A percentile compares a stretch with the other conserved stretches of the same genome.
Conservation (phyloP, 177 flowering plant species). For the Vitis hybrid region DNA sequence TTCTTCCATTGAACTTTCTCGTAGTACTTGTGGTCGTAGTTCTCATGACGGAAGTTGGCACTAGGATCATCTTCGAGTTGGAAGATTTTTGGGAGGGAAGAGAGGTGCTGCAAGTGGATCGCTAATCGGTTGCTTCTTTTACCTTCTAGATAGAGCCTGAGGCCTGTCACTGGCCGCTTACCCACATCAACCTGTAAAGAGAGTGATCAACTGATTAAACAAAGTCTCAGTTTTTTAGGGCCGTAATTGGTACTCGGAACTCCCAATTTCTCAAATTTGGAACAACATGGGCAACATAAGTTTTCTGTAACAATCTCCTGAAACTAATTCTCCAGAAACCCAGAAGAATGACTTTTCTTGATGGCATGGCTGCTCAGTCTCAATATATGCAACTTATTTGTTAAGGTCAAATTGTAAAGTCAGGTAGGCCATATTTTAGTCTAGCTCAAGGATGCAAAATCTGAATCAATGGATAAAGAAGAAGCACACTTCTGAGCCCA, state of each 20-base stretch:
- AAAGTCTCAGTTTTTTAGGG: too few relatives aligned
- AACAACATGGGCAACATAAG: too few relatives aligned
- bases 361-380: too few relatives aligned
- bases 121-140: conserved; percentile 87
- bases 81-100: conserved; percentile 80
- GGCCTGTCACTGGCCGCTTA: conserved; percentile 91
- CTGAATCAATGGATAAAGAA: not conserved
- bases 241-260: too few relatives aligned
- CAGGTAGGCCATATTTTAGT: not conserved
- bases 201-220: not conserved
- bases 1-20: conserved; percentile 92
- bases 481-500: not conserved
- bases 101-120: conserved; percentile 93
- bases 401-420: not conserved
- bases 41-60: conserved; percentile 40
- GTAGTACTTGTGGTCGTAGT: conserved; percentile 61
- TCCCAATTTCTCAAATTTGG: too few relatives aligned
- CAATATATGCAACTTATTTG: not conserved
- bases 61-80: conserved; percentile 65
- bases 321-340: too few relatives aligned
- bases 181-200: conserved; percentile 87
- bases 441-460: not conserved
- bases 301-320: too few relatives aligned
- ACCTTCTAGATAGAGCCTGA: conserved; percentile 88
- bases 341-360: too few relatives aligned